A percentile compares a stretch with the other conserved stretches of the same genome.
Conservation (phyloP, 2,329 filamentous ascomycete genomes). For the Fusarium sp. region DNA sequence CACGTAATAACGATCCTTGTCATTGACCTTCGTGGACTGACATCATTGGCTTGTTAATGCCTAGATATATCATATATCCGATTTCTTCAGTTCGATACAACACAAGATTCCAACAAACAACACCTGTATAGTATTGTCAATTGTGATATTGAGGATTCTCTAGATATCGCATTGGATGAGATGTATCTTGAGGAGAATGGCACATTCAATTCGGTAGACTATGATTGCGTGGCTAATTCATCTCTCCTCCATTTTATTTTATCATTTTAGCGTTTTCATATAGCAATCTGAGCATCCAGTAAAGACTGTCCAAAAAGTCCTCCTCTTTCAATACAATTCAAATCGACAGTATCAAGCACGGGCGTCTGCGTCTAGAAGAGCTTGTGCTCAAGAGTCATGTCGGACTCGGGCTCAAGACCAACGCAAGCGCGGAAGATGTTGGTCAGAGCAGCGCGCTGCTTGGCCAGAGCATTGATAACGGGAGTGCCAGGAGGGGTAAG, state of each 20-base stretch:
- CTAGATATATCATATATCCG: no score
- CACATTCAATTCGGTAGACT: slow-evolving; percentile 44
- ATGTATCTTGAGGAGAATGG: slow-evolving; percentile 32
- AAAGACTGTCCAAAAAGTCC: slow-evolving; percentile 32
- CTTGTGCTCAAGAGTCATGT: slow-evolving; percentile 99
- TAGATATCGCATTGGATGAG: not conserved
- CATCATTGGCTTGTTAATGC: not conserved
- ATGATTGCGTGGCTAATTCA: slow-evolving; percentile 36
- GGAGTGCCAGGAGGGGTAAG: slow-evolving; percentile 94
- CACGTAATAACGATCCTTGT: slow-evolving; percentile 8
- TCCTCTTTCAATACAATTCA: slow-evolving; percentile 7
- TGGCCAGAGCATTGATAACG: slow-evolving; percentile 93
- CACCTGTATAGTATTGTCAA: no score
- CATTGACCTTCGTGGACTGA: not conserved
- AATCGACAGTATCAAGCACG: slow-evolving; percentile 8
- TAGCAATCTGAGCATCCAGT: slow-evolving; percentile 19
- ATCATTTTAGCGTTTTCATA: slow-evolving; percentile 6
- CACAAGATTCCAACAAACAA: not conserved
- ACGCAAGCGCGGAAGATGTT: slow-evolving; percentile 99
- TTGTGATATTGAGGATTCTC: not conserved
- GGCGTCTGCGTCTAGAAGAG: slow-evolving; percentile 72
- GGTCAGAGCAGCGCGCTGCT: slow-evolving; percentile 93
- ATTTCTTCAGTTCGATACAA: no score
- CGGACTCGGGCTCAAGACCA: slow-evolving; percentile 94
- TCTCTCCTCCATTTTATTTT: slow-evolving; percentile 37